phyloP scores from a whole-genome alignment of 1,284 basidiomycete genomes.

The Malassezia vespertilionis region DNA sequence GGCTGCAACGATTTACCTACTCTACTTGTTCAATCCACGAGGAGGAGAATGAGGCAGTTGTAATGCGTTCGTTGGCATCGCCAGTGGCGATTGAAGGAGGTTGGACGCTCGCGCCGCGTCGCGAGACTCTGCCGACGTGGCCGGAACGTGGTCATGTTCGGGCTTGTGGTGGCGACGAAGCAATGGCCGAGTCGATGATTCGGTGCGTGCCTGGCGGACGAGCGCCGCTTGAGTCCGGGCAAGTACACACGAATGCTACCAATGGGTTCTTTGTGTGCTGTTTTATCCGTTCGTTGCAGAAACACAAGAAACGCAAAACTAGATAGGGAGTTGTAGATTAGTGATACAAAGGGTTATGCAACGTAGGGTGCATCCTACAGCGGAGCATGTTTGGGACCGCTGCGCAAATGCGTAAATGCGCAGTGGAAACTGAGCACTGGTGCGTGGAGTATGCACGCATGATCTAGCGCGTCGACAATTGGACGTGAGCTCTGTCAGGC shows the following conservation, averaged over 20 bases:
- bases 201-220: conserved; percentile 26
- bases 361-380: no score
- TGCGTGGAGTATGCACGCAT: no score
- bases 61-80: conserved; percentile 50
- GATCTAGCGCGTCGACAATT: no score
- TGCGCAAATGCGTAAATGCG: no score
- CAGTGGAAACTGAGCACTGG: no score
- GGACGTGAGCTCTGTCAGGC: no score
- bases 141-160: conserved; percentile 21
- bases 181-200: conserved; percentile 22
- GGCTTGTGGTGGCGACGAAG: conserved; percentile 17
- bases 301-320: not conserved
- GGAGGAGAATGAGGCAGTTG: conserved; percentile 78
- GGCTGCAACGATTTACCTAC: conserved; percentile 67
- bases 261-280: conserved; percentile 41
- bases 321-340: no score
- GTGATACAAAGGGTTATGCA: no score
- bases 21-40: conserved; percentile 89
- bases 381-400: no score
- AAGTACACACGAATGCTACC: conserved; percentile 20
- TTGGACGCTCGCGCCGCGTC: conserved; percentile 28
- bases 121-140: conserved; percentile 31
- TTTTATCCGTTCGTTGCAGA: conserved; percentile 19
- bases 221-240: conserved; percentile 4
- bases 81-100: conserved; percentile 20